Conservation (phyloP, 352 stramenopile species). For the Pelagophyceae sp. region DNA sequence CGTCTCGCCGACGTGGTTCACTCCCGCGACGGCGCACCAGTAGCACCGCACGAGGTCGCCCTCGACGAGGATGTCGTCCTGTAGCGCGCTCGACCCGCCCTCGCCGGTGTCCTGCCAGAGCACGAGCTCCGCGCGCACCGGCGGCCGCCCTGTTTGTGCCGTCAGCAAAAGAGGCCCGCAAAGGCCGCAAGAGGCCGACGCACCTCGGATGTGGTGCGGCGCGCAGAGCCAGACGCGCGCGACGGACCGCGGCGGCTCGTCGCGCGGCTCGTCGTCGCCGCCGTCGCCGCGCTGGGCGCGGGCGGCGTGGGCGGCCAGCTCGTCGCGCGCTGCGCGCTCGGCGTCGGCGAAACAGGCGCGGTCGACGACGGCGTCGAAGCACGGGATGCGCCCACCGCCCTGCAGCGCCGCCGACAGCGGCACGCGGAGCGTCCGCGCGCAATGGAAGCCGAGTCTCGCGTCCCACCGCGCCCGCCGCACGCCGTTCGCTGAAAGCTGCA, state of each 20-base stretch:
- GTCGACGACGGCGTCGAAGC: background rate
- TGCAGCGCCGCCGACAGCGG: background rate
- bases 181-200: too few relatives aligned
- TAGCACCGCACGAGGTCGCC: background rate
- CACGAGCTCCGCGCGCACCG: too few relatives aligned
- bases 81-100: too few relatives aligned
- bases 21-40: background rate
- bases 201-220: too few relatives aligned
- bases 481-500: slow-evolving; percentile 47
- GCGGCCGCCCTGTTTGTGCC: too few relatives aligned
- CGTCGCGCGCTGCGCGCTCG: background rate
- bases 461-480: slow-evolving; percentile 55
- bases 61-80: background rate
- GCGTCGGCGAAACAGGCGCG: background rate
- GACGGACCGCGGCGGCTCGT: background rate
- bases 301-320: too few relatives aligned
- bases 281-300: background rate
- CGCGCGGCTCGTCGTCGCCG: background rate
- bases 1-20: background rate
- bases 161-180: too few relatives aligned
- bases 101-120: too few relatives aligned
- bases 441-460: slow-evolving; percentile 55
- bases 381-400: background rate
- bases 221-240: too few relatives aligned
- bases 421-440: background rate